Percentiles rank a stretch among this genome's conserved stretches.
These are phyloP conservation scores for Pisolithus marmoratus DNA, from an alignment of 768 basidiomycete genomes.

Conservation along the genomic window DNA sequence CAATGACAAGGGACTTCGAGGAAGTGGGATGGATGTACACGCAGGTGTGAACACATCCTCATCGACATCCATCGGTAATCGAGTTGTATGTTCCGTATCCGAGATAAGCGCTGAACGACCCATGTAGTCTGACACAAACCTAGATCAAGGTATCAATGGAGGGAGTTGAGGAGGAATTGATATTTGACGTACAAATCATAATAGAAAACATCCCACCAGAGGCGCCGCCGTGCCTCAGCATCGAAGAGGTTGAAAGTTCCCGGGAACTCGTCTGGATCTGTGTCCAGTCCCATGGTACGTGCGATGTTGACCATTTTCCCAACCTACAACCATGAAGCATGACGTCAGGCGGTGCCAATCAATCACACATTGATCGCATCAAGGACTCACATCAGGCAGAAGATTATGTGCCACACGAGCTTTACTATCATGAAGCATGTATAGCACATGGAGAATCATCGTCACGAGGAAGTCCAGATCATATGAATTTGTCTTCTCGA, in stretches of 20 bases:
- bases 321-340: conserved; percentile 32
- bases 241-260: conserved; percentile 45
- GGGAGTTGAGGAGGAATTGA: background rate
- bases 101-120: conserved; percentile 58
- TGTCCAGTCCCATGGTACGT: conserved; percentile 54
- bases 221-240: conserved; percentile 45
- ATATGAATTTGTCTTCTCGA: conserved; percentile 38
- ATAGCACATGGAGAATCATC: conserved; percentile 53
- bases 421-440: conserved; percentile 47
- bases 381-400: conserved; percentile 21
- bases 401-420: conserved; percentile 34
- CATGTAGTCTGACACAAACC: conserved; percentile 66
- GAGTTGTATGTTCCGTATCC: conserved; percentile 49
- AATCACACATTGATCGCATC: conserved; percentile 20
- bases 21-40: conserved; percentile 40
- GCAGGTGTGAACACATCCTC: conserved; percentile 46
- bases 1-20: conserved; percentile 21
- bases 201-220: conserved; percentile 80
- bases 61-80: conserved; percentile 51
- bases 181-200: conserved; percentile 63
- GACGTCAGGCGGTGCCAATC: conserved; percentile 13
- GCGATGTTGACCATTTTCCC: conserved; percentile 69
- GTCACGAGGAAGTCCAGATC: conserved; percentile 56
- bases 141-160: conserved; percentile 25
- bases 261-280: conserved; percentile 51